Percentiles rank a stretch among this genome's conserved stretches.
These are phyloP conservation scores for Actinomucor elegans DNA, from an alignment of 371 early-diverging fungal species.

Conservation along the genomic window DNA sequence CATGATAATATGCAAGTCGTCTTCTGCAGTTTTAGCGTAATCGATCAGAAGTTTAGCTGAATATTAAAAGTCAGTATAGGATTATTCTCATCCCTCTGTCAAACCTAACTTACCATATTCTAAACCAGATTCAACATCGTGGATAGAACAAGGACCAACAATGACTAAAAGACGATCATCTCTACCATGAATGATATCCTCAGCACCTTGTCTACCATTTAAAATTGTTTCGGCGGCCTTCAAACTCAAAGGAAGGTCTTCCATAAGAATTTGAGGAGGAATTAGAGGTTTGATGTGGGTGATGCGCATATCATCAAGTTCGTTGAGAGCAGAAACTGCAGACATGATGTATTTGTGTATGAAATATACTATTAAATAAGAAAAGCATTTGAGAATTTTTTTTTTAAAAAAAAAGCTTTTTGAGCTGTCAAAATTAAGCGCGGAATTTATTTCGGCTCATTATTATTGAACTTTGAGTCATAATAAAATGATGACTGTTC, in stretches of 20 bases:
- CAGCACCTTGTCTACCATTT: constrained; percentile 47
- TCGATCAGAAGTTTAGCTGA: neutral
- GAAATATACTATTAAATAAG: no score
- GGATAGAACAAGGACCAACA: constrained; percentile 91
- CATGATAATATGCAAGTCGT: constrained; percentile 69
- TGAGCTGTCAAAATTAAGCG: no score
- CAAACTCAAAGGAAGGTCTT: constrained; percentile 74
- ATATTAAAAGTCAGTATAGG: neutral
- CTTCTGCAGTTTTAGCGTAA: neutral
- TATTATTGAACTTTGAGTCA: no score
- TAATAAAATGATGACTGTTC: no score
- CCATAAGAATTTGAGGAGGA: constrained; percentile 93
- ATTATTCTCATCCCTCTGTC: no score
- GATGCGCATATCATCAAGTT: constrained; percentile 91
- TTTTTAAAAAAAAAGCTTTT: no score
- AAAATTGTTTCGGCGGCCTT: constrained; percentile 49
- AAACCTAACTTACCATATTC: constrained; percentile 36
- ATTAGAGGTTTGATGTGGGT: constrained; percentile 84
- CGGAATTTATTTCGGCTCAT: no score
- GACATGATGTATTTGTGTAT: neutral
- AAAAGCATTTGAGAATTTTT: no score
- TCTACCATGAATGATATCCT: constrained; percentile 70
- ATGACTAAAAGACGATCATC: constrained; percentile 82
- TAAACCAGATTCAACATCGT: constrained; percentile 82
- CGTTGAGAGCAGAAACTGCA: constrained; percentile 53